Base-by-base conservation (phyloP, 768 basidiomycete species). In the Podaxis sp. region DNA sequence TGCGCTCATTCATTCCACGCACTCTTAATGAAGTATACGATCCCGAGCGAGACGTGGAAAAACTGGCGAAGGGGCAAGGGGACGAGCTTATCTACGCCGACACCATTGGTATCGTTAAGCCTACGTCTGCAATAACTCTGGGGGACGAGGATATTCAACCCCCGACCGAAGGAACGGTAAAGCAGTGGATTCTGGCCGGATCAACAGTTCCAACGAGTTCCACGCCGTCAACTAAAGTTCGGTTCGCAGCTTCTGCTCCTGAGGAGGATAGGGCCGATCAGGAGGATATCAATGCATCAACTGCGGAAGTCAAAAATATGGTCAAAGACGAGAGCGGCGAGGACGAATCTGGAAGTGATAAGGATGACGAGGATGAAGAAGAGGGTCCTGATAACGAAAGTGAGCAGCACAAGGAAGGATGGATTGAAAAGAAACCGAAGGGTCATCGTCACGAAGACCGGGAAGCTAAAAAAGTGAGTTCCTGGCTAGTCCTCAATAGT, bases 391-490 rank as follows among this genome's bases (percentile, higher is more conserved):
- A 73, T 15, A 69, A 71, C 11, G 77, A 74, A 17, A 72, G 69
- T 33, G 78, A 78, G 43, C 76, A 73, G 25, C 75, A 67, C 15
- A 76, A 73, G 38, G 79, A 78, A 27, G 72, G 64, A 9, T 80
- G 79, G 57, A 66, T 76, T 37, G 87, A 89, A 65, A 85, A 82
- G 59, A 82, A 73, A 63, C 89, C 90, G 29, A 79, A 91, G 66
- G 96, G 97, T 1, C 96, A 97, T 76, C 85, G 93, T 64, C 89
- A 96, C 67, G 96, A 98, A 77, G 95, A 97, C 70, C 86, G 86
- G 63, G 93, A 94, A 25, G 87, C 82, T 0, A 98, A 96, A 77
- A 96, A 92, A 87, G 95, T 90, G 62, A 52, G 74, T 68, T 62
- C 57, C 63, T 64, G 41, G 36, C 55, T 36, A 27, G 27, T 55